Evolutionary conservation across 2,329 filamentous ascomycete genomes (phyloP).

Genomic region (Pseudocercospora cruenta): DNA sequence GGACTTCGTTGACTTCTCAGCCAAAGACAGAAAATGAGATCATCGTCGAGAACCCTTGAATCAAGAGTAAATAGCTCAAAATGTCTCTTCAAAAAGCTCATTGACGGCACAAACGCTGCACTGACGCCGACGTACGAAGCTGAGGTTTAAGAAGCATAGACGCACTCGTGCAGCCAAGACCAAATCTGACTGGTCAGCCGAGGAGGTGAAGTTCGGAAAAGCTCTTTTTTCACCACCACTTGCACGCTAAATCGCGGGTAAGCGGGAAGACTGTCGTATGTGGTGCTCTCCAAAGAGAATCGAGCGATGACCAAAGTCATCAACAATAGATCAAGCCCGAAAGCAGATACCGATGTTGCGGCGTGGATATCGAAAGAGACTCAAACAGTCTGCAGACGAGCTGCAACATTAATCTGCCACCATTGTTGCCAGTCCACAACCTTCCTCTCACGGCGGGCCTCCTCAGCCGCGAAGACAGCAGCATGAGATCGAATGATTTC

Average conservation of each 20-base stretch:
- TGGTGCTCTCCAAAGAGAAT: background rate
- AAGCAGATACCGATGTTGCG: background rate
- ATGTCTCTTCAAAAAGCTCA: too few relatives aligned
- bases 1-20: too few relatives aligned
- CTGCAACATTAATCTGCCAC: slow-evolving; percentile 23
- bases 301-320: background rate
- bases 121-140: too few relatives aligned
- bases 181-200: background rate
- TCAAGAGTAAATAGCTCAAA: too few relatives aligned
- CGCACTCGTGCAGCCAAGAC: background rate
- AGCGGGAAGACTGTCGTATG: background rate
- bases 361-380: background rate
- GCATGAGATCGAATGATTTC: slow-evolving; percentile 89
- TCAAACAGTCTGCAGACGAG: background rate
- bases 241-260: background rate
- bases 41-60: too few relatives aligned
- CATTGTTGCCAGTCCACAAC: slow-evolving; percentile 64
- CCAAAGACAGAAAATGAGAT: too few relatives aligned
- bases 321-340: background rate
- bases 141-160: background rate
- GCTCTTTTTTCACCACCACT: background rate
- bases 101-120: too few relatives aligned
- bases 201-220: background rate
- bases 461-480: slow-evolving; percentile 91
- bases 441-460: slow-evolving; percentile 70